Percentiles rank a stretch among this genome's conserved stretches.
Conservation (phyloP, 2,329 filamentous ascomycete species). For the Atkinsonella texensis region DNA sequence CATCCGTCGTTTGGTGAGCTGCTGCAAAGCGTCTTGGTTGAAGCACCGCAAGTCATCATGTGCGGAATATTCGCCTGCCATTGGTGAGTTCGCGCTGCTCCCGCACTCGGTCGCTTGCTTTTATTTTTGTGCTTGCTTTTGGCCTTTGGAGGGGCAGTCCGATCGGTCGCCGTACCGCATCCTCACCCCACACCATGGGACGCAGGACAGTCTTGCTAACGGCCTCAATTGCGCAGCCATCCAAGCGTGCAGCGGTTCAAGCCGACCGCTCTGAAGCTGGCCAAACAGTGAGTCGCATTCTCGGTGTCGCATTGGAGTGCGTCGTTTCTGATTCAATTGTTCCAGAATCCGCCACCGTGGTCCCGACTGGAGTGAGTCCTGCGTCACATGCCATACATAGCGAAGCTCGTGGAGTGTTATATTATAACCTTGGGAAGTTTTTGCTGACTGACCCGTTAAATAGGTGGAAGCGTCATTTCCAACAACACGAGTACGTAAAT, state of each 20-base stretch:
- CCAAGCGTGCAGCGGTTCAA: slow-evolving; percentile 96
- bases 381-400: background rate
- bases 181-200: slow-evolving; percentile 20
- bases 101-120: background rate
- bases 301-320: background rate
- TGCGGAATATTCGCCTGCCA: slow-evolving; percentile 97
- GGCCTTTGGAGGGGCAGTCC: slow-evolving; percentile 18
- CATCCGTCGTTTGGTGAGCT: background rate
- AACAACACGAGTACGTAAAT: slow-evolving; percentile 77
- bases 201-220: slow-evolving; percentile 4
- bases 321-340: slow-evolving; percentile 6
- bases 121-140: background rate
- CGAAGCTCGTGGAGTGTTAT: background rate
- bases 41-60: slow-evolving; percentile 46
- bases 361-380: slow-evolving; percentile 88
- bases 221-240: slow-evolving; percentile 40
- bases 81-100: slow-evolving; percentile 43
- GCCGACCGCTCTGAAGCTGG: slow-evolving; percentile 82
- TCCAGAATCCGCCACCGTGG: slow-evolving; percentile 83
- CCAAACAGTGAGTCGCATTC: slow-evolving; percentile 65
- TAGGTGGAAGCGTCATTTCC: slow-evolving; percentile 77
- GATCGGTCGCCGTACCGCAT: slow-evolving; percentile 7
- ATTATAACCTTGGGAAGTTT: background rate
- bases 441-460: slow-evolving; percentile 1
- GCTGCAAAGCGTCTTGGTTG: background rate